Base-by-base conservation (phyloP, 306 rosid genomes). In the cucumber (Cucumis sativus) region DNA sequence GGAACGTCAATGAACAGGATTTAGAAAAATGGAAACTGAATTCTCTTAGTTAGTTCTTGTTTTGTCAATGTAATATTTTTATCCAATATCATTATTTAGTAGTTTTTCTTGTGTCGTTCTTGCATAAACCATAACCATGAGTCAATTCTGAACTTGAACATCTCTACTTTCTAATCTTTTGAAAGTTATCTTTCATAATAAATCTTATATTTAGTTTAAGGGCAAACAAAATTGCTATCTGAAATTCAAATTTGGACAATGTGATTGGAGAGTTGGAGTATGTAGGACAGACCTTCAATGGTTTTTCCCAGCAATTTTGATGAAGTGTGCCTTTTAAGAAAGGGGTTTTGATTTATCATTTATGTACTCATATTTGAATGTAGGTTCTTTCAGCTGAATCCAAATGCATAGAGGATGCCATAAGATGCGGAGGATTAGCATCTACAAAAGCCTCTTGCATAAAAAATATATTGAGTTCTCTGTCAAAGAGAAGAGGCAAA, bases 361-460 rank as follows among this genome's bases (percentile, higher is more conserved):
- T 71, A 77, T 67, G 49, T 67, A 21, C 70, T 30, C 80, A 59
- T 49, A 25, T 77, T 65, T 62, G 51, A 52, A n/a, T 76, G 30
- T 77, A 93, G 98, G 98, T 91, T 80, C 85, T 88, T 54, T 81
- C 58, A 64, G 94, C 93, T 58, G 90, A 88, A 58, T 80, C 84
- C 33, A 90, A 58, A 83, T 85, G 83, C 49, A 25, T 93, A 79
- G 96, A 93, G 82, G 80, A 86, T 83, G 89, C 96, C 17, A 90
- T 94, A 82, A 87, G 96, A 17, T 90, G 96, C 45, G 98, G 98
- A 66, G 98, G 97, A 75, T 64, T 91, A n/a, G 97, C 97, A 7
- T 89, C 92, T 52, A 91, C 97, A 9, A 93, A 91, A 80, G 83
- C 96, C 47, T 84, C 88, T 2, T 93, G 96, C 70, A 90, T 94